Evolutionary conservation across 2,329 filamentous ascomycete species (phyloP), one percentile per base, ranked within the genome.

Genomic region (Fusarium sp.): DNA sequence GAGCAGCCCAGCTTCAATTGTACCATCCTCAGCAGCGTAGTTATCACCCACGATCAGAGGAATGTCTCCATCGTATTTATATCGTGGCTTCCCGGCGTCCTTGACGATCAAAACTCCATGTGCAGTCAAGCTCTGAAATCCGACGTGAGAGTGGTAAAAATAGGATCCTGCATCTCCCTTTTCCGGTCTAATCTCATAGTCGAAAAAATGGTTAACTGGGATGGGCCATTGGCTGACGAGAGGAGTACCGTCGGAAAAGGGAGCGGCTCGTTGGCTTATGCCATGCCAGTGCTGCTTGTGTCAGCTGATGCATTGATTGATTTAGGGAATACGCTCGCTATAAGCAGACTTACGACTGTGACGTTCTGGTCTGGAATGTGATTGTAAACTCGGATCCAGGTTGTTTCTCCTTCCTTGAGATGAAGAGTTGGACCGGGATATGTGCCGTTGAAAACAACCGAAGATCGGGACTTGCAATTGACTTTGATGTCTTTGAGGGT

Each of bases 121-220:
- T 1, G 86, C 86, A 15, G 87, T 86, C 33, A 86, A 76, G 0
- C 86, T 85, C 71, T 91, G 88, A 58, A 90, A 86, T 0, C 83
- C 88, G 17, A 91, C 81, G 63, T 91, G 89, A 0, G 88, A 90
- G 72, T 91, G 89, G 70, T 91, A 91, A 72, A 89, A 90, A 71
- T 90, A 91, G 0, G 88, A 87, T 6, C 89, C 89, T 0, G 86
- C 84, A 53, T 87, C 83, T 8, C 83, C 84, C 3, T 74, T 41
- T 5, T 84, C 76, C 0, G 87, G 83, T 17, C 81, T 81, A 5
- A 91, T 77, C 70, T 91, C 88, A 72, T 91, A 91, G 77, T 91
- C 89, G 74, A 91, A 91, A 76, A 86, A 91, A 59, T 86, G 82
- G 1, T 80, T 76, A 0, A 87, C 82, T 0, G 86, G 83, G 36